phyloP scores from a whole-genome alignment of 2,329 filamentous ascomycete species.

The Penicillium sp. region DNA sequence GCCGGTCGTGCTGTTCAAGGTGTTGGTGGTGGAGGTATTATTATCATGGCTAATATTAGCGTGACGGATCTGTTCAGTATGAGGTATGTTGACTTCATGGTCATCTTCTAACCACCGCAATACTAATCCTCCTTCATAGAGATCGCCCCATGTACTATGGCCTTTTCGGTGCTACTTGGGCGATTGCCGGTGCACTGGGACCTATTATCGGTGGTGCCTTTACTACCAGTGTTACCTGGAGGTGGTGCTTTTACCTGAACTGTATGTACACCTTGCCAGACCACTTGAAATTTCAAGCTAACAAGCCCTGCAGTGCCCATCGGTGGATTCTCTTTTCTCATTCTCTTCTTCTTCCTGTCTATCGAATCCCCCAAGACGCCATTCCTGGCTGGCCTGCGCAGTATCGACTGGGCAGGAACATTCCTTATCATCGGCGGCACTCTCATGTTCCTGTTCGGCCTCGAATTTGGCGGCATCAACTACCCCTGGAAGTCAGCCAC shows the following conservation, averaged over 20 bases:
- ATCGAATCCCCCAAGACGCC: conserved; percentile 67
- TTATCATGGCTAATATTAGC: conserved; percentile 68
- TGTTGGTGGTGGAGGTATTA: conserved; percentile 66
- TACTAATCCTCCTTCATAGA: conserved; percentile 37
- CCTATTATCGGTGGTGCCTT: conserved; percentile 68
- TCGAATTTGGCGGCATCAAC: conserved; percentile 80
- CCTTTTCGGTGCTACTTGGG: conserved; percentile 67
- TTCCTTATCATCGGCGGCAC: conserved; percentile 75
- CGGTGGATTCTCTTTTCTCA: conserved; percentile 64
- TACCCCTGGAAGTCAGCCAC: conserved; percentile 77
- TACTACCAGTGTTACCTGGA: conserved; percentile 64
- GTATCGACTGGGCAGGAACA: conserved; percentile 69
- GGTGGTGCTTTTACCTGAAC: conserved; percentile 69
- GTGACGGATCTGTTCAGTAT: conserved; percentile 70
- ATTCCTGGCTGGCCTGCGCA: conserved; percentile 61
- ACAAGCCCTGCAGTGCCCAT: conserved; percentile 55
- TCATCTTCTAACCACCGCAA: background rate
- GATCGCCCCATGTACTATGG: conserved; percentile 67
- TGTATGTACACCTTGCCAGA: conserved; percentile 37
- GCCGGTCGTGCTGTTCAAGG: conserved; percentile 68
- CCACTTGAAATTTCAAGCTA: background rate
- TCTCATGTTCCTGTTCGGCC: conserved; percentile 83
- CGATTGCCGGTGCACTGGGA: conserved; percentile 64
- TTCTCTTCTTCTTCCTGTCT: conserved; percentile 66
- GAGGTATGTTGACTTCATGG: conserved; percentile 43